These are phyloP conservation scores for Parathielavia hyrcaniae DNA, from an alignment of 495 filamentous ascomycete species.

Conservation along the genomic window DNA sequence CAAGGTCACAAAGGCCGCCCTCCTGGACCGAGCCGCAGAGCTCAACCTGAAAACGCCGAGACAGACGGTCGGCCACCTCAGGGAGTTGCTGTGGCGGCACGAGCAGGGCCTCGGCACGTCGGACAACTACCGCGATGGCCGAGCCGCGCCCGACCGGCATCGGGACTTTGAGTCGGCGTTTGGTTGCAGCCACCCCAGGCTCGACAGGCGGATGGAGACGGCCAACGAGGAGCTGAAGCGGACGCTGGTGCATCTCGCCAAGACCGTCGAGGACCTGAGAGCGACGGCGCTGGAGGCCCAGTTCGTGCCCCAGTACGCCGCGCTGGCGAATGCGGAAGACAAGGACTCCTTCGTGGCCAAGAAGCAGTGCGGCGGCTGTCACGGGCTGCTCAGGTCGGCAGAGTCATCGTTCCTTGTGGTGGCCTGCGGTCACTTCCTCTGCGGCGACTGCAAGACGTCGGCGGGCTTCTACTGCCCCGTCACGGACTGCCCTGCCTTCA, in stretches of 20 bases:
- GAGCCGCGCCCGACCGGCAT: conserved; percentile 8
- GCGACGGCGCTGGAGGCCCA: conserved; percentile 6
- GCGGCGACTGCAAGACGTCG: conserved; percentile 22
- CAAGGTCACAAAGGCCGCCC: neutral
- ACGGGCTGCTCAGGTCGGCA: neutral
- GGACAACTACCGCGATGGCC: conserved; percentile 19
- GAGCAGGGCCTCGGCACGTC: neutral
- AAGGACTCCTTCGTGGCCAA: neutral
- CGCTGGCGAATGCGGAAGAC: neutral
- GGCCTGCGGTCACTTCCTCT: conserved; percentile 35
- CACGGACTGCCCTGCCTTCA: conserved; percentile 7
- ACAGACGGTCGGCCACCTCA: neutral
- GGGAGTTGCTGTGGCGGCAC: conserved; percentile 8
- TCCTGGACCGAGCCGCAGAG: neutral
- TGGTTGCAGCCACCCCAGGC: too few species aligned
- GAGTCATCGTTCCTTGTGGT: conserved; percentile 25
- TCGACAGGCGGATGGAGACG: neutral
- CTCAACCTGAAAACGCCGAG: conserved; percentile 11
- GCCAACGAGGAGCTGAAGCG: conserved; percentile 14
- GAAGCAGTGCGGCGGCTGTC: conserved; percentile 15
- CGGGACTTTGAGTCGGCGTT: conserved; percentile 1
- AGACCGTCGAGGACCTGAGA: conserved; percentile 13
- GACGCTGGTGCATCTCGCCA: conserved; percentile 14
- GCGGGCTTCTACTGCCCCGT: conserved; percentile 17
- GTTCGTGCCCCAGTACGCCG: conserved; percentile 3